These are phyloP conservation scores for Colletotrichum liaoningense DNA, from an alignment of 2,329 filamentous ascomycete species.

Conservation along the genomic window DNA sequence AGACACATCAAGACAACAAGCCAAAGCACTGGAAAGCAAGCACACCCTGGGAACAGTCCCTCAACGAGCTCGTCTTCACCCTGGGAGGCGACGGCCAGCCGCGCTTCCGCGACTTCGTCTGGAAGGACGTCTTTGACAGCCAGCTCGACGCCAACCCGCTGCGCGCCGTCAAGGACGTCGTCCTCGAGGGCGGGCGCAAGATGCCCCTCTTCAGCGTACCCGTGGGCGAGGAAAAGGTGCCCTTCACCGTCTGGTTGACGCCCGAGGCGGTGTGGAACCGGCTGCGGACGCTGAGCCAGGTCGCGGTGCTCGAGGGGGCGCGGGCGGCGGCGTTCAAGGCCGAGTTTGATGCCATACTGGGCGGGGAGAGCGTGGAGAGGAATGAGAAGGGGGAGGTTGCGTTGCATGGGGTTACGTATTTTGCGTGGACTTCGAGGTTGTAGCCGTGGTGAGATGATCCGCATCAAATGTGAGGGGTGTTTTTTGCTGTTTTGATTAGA, in stretches of 20 bases:
- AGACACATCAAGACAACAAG: constrained; percentile 64
- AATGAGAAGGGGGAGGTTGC: constrained; percentile 73
- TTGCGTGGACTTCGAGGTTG: constrained; percentile 69
- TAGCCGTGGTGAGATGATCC: constrained; percentile 38
- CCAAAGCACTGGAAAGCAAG: constrained; percentile 65
- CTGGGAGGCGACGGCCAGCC: constrained; percentile 66
- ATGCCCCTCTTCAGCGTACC: constrained; percentile 69
- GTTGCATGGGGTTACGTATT: constrained; percentile 72
- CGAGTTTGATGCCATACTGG: constrained; percentile 65
- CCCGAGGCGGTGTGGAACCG: constrained; percentile 73
- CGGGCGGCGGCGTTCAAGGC: constrained; percentile 60
- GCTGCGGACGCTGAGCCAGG: constrained; percentile 74
- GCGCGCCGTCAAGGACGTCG: constrained; percentile 58
- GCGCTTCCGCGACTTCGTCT: constrained; percentile 73
- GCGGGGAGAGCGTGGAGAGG: constrained; percentile 62
- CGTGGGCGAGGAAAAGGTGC: constrained; percentile 65
- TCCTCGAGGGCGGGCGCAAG: constrained; percentile 44
- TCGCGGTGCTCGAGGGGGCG: constrained; percentile 67
- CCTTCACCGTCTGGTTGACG: constrained; percentile 68
- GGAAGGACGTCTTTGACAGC: constrained; percentile 73
- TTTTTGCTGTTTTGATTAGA: not conserved
- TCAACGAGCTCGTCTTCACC: constrained; percentile 69
- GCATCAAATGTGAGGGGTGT: not conserved
- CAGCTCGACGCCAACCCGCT: constrained; percentile 65
- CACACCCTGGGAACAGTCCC: constrained; percentile 69